Percentiles rank a stretch among this genome's conserved stretches.
Conservation (phyloP, 768 basidiomycete genomes). For the Mycena filopes region DNA sequence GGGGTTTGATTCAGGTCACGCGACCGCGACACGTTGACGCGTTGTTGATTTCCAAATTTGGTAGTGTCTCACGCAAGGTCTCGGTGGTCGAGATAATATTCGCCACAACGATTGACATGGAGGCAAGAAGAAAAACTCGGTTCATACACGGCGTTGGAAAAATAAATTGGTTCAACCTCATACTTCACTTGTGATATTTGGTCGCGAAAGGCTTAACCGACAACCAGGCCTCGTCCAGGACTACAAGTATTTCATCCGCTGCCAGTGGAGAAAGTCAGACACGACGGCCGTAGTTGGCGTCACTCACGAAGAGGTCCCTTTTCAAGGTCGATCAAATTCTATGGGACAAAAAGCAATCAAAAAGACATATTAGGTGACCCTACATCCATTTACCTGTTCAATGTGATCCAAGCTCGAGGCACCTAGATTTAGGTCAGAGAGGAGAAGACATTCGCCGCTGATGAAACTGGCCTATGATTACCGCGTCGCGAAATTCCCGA, state of each 20-base stretch:
- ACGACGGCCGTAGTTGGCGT: background rate
- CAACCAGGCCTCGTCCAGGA: constrained; percentile 63
- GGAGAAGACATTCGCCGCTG: too few species aligned
- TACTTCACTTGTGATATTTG: constrained; percentile 46
- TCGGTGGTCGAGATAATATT: too few species aligned
- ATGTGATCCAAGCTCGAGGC: constrained; percentile 68
- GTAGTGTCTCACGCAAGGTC: too few species aligned
- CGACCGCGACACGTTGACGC: too few species aligned
- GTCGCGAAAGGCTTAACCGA: constrained; percentile 52
- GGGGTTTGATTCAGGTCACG: background rate
- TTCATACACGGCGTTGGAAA: background rate
- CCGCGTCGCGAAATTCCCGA: constrained; percentile 58
- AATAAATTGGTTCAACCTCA: background rate
- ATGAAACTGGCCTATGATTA: constrained; percentile 64
- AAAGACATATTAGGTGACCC: too few species aligned
- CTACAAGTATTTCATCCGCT: constrained; percentile 64
- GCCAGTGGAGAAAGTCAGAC: background rate
- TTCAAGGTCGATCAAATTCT: constrained; percentile 64
- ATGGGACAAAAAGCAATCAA: too few species aligned
- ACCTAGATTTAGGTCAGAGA: constrained; percentile 7
- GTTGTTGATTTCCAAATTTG: too few species aligned
- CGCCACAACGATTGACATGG: too few species aligned
- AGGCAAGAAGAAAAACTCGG: too few species aligned
- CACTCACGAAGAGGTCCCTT: constrained; percentile 65
- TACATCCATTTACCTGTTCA: constrained; percentile 50